These are phyloP conservation scores for Ceriops decandra DNA, from an alignment of 345 rosid species.

Conservation along the genomic window DNA sequence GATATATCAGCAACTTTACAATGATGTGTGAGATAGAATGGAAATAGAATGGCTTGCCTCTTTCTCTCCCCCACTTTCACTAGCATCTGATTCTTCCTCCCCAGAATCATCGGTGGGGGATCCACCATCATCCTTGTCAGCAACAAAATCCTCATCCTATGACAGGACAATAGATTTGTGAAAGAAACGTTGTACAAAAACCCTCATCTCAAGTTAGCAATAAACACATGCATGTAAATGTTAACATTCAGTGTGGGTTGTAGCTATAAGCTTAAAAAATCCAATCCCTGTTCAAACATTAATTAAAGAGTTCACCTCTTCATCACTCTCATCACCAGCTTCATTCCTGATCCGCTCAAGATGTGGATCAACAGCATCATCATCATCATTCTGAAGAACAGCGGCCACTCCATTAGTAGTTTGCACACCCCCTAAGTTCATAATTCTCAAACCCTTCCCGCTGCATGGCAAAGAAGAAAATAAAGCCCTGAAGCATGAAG, in stretches of 20 bases:
- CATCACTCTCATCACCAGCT: constrained; percentile 96
- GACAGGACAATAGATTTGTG: no score
- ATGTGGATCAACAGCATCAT: constrained; percentile 92
- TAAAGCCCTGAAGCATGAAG: constrained; percentile 3
- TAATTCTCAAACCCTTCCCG: constrained; percentile 77
- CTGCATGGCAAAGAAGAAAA: constrained; percentile 37
- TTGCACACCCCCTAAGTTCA: constrained; percentile 74
- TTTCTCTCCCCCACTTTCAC: constrained; percentile 64
- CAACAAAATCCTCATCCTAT: constrained; percentile 93
- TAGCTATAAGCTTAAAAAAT: neutral
- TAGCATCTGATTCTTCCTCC: constrained; percentile 65
- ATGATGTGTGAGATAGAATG: neutral
- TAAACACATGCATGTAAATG: no score
- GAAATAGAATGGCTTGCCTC: constrained; percentile 50
- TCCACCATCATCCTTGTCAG: constrained; percentile 79
- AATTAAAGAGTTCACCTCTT: constrained; percentile 51
- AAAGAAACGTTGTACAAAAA: neutral
- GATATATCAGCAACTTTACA: neutral
- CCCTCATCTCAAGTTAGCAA: neutral
- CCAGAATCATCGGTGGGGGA: constrained; percentile 99
- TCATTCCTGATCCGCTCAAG: constrained; percentile 78
- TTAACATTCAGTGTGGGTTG: no score
- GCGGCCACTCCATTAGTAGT: constrained; percentile 63
- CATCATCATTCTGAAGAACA: constrained; percentile 71
- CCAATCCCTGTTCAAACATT: neutral